A percentile compares a stretch with the other conserved stretches of the same genome.
Evolutionary conservation across 345 rosid genomes (phyloP).

Genomic region (Eucalyptus pauciflora): DNA sequence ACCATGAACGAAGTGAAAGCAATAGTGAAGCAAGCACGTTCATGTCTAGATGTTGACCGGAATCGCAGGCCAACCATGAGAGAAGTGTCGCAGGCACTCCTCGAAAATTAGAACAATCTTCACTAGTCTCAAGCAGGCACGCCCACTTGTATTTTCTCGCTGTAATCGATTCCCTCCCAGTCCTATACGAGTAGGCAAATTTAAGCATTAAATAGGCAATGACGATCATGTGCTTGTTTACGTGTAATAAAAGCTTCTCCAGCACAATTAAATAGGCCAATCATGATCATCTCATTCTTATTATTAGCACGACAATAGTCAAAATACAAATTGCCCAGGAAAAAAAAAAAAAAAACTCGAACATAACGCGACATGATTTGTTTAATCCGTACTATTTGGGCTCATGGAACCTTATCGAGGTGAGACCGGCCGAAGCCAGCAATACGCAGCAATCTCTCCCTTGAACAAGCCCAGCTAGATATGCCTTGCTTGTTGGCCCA

Average conservation of each 20-base stretch:
- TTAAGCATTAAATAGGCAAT: neutral
- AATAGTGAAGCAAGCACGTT: neutral
- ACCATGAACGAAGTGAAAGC: neutral
- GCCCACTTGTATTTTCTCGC: neutral
- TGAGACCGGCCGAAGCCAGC: too few relatives aligned
- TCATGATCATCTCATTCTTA: neutral
- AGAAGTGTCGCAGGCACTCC: neutral
- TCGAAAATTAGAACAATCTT: neutral
- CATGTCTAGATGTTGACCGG: neutral
- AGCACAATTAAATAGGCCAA: neutral
- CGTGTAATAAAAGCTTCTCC: too few relatives aligned
- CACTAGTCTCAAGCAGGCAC: neutral
- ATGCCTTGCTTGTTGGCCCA: neutral
- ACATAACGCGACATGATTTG: neutral
- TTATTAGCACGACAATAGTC: neutral
- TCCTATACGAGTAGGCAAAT: neutral
- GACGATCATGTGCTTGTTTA: too few relatives aligned
- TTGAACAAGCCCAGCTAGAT: neutral
- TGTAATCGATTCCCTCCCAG: accelerated
- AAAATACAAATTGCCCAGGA: neutral
- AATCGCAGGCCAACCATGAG: neutral
- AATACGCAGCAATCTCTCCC: too few relatives aligned
- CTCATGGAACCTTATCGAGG: neutral
- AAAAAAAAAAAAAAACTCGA: neutral
- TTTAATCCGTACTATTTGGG: neutral